Conservation (phyloP, 148 eudicot species). For the Cornus controversa region DNA sequence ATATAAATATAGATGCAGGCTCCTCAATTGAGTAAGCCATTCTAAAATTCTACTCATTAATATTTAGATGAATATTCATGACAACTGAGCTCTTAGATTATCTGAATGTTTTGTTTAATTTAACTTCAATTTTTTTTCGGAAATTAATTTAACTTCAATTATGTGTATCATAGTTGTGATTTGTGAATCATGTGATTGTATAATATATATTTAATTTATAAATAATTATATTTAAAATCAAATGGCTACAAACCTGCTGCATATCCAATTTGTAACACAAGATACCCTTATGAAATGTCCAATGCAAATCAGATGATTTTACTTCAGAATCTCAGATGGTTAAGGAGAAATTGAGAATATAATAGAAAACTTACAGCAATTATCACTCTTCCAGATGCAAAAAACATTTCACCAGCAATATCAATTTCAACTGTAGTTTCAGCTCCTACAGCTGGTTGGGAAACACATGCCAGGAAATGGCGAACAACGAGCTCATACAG, state of each 20-base stretch:
- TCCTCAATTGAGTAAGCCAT: too few species aligned
- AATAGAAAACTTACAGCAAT: slow-evolving; percentile 50
- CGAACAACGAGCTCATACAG: slow-evolving; percentile 96
- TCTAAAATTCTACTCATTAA: too few species aligned
- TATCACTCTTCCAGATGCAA: slow-evolving; percentile 87
- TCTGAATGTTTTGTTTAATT: too few species aligned
- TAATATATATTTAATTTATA: too few species aligned
- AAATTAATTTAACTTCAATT: too few species aligned
- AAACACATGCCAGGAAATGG: slow-evolving; percentile 95
- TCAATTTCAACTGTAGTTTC: slow-evolving; percentile 91
- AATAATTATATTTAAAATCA: too few species aligned
- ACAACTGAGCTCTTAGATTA: too few species aligned
- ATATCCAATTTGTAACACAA: neutral
- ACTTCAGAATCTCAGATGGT: neutral
- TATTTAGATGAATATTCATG: too few species aligned
- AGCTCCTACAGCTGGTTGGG: slow-evolving; percentile 98
- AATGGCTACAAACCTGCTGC: neutral
- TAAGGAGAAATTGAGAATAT: neutral
- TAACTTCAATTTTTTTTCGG: too few species aligned
- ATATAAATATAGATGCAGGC: too few species aligned
- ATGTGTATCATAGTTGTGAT: too few species aligned
- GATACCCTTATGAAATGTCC: neutral
- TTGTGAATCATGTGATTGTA: too few species aligned
- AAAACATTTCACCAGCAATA: slow-evolving; percentile 83
- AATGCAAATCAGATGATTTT: neutral